Conservation (phyloP, 2,329 filamentous ascomycete genomes). For the Chaetomiaceae sp. region DNA sequence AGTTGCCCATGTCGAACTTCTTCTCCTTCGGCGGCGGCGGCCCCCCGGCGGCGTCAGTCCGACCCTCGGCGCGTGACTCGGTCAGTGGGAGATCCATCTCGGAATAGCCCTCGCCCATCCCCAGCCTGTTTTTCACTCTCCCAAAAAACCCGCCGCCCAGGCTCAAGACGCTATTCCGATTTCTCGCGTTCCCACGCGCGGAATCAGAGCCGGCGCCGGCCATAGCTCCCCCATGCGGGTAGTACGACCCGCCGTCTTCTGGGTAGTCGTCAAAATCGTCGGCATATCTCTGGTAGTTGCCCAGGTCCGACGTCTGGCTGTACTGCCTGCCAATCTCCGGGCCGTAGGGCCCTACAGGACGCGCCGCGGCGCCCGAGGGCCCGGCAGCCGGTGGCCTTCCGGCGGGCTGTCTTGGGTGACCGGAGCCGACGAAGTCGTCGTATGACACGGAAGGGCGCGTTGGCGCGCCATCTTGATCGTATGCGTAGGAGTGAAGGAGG, state of each 20-base stretch:
- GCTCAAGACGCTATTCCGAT: slow-evolving; percentile 82
- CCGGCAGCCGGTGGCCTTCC: slow-evolving; percentile 33
- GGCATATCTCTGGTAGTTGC: slow-evolving; percentile 88
- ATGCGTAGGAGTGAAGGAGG: slow-evolving; percentile 67
- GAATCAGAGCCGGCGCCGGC: slow-evolving; percentile 38
- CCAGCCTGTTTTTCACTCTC: slow-evolving; percentile 81
- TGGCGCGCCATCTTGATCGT: slow-evolving; percentile 58
- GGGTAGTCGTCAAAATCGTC: slow-evolving; percentile 77
- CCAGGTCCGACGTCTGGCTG: slow-evolving; percentile 73
- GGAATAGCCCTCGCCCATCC: slow-evolving; percentile 82
- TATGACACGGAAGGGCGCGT: slow-evolving; percentile 84
- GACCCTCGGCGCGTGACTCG: slow-evolving; percentile 53
- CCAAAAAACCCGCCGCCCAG: slow-evolving; percentile 84
- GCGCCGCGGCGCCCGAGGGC: slow-evolving; percentile 15
- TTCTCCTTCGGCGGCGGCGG: slow-evolving; percentile 35
- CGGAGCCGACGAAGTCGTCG: slow-evolving; percentile 83
- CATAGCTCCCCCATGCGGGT: slow-evolving; percentile 64
- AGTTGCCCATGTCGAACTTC: slow-evolving; percentile 64
- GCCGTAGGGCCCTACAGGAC: slow-evolving; percentile 39
- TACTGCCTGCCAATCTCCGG: slow-evolving; percentile 40
- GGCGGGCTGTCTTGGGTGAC: slow-evolving; percentile 44
- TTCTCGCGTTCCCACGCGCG: slow-evolving; percentile 43
- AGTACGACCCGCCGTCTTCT: slow-evolving; percentile 73
- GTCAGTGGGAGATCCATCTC: slow-evolving; percentile 98
- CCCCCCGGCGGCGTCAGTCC: slow-evolving; percentile 31